Evolutionary conservation across 129 eudicot species (phyloP), one percentile per base, ranked within the genome.

Genomic region (Saposhnikovia divaricata): DNA sequence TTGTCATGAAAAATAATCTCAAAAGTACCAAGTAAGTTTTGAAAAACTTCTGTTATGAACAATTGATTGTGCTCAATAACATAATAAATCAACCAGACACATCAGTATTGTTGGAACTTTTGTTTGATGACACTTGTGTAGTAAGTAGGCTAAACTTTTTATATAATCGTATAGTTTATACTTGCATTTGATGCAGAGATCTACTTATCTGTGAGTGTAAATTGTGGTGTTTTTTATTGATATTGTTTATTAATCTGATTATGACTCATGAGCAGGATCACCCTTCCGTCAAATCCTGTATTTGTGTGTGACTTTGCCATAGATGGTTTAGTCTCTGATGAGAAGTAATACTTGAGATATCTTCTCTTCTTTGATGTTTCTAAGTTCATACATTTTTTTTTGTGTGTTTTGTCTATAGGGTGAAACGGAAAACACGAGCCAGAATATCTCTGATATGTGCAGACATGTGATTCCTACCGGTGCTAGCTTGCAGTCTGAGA

Each of bases 401-500:
- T 40, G 37, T 31, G 31, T 81, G 72, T 65, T 65, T 65, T 43
- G 37, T 78, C 79, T 28, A 61, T 38, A 90, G 95, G 87, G 81
- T 80, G 78, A 74, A 74, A 79, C 79, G 78, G 87, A 65, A 77
- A 77, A 59, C 80, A 48, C 39, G 6, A 61, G 16, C 77, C 77
- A 73, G 37, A 21, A 23, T 40, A 43, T 7, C 48, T 23, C 55
- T 12, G 46, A 43, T n/a, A 43, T 73, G 38, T 45, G 53, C 53
- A 73, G 53, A 39, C 21, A 73, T 73, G 46, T 42, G 38, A 21
- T 43, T 73, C 77, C 53, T 46, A n/a, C 50, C 3, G n/a, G 51
- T 25, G n/a, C 81, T 82, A 53, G 37, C 21, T 31, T 69, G 2
- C 68, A 74, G 16, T 45, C 79, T 42, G 71, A 10, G 23, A 76